phyloP scores from a whole-genome alignment of 2,329 filamentous ascomycete species.

The Fonsecaea nubica region DNA sequence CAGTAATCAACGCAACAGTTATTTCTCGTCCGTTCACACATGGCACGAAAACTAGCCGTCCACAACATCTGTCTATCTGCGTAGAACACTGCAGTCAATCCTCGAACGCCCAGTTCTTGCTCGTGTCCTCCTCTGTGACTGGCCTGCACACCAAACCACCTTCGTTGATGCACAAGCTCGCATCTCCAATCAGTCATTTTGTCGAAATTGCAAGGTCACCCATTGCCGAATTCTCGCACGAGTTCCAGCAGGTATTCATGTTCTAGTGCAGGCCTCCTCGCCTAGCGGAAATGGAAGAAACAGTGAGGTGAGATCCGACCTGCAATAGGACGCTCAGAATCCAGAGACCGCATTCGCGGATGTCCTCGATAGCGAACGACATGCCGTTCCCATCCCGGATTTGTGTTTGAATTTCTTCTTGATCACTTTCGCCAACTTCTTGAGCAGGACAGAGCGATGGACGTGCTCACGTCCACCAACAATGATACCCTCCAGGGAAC shows the following conservation, averaged over 20 bases:
- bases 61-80: constrained; percentile 45
- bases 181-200: constrained; percentile 52
- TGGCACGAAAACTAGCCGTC: constrained; percentile 39
- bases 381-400: constrained; percentile 38
- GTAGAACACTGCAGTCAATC: constrained; percentile 42
- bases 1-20: neutral
- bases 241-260: constrained; percentile 52
- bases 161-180: constrained; percentile 42
- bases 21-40: constrained; percentile 35
- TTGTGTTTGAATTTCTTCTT: constrained; percentile 38
- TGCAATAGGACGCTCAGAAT: constrained; percentile 47
- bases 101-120: constrained; percentile 46
- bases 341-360: constrained; percentile 1
- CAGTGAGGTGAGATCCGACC: constrained; percentile 52
- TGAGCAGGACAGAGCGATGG: constrained; percentile 35
- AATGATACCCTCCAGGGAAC: constrained; percentile 48
- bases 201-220: constrained; percentile 59
- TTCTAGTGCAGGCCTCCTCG: constrained; percentile 52
- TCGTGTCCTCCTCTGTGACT: constrained; percentile 45
- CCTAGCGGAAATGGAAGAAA: constrained; percentile 52
- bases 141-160: constrained; percentile 43
- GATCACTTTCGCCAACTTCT: constrained; percentile 40
- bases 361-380: neutral
- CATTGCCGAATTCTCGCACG: constrained; percentile 8
- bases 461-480: constrained; percentile 34